Evolutionary conservation across 305 asterid genomes (phyloP).

Genomic region (Rubia peregrina): DNA sequence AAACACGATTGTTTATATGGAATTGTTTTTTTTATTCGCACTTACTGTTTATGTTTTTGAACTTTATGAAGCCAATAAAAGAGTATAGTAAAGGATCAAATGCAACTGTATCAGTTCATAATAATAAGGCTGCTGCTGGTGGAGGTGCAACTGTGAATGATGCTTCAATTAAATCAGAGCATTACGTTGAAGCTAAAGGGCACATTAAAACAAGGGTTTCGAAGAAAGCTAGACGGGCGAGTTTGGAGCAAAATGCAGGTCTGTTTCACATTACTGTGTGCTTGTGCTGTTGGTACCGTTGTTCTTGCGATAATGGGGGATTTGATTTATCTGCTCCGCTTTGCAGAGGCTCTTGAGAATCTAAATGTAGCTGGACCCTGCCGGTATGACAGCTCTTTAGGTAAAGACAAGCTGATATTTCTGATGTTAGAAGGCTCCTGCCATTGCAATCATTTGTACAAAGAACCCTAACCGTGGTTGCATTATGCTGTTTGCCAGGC

Average conservation of each 20-base stretch:
- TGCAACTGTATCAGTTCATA: slow-evolving; percentile 24
- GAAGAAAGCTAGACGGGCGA: slow-evolving; percentile 32
- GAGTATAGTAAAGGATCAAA: slow-evolving; percentile 23
- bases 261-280: slow-evolving; percentile 4
- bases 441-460: not conserved
- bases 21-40: not conserved
- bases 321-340: slow-evolving; percentile 16
- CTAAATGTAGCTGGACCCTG: slow-evolving; percentile 33
- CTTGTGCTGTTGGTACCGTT: slow-evolving; percentile 15
- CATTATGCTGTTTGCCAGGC: slow-evolving; percentile 37
- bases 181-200: slow-evolving; percentile 23
- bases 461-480: slow-evolving; percentile 1
- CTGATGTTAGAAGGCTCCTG: not conserved
- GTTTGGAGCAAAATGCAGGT: slow-evolving; percentile 43
- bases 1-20: too few species aligned
- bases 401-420: slow-evolving; percentile 28
- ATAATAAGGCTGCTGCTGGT: slow-evolving; percentile 17
- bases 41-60: slow-evolving; percentile 14
- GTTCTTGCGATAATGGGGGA: slow-evolving; percentile 14
- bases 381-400: slow-evolving; percentile 80
- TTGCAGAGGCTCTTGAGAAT: slow-evolving; percentile 46
- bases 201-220: slow-evolving; percentile 29
- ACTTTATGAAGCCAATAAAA: slow-evolving; percentile 28
- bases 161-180: slow-evolving; percentile 19
- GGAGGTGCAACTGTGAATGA: slow-evolving; percentile 12